Base-by-base conservation (phyloP, 306 rosid genomes). In the Vachellia pachyceras region DNA sequence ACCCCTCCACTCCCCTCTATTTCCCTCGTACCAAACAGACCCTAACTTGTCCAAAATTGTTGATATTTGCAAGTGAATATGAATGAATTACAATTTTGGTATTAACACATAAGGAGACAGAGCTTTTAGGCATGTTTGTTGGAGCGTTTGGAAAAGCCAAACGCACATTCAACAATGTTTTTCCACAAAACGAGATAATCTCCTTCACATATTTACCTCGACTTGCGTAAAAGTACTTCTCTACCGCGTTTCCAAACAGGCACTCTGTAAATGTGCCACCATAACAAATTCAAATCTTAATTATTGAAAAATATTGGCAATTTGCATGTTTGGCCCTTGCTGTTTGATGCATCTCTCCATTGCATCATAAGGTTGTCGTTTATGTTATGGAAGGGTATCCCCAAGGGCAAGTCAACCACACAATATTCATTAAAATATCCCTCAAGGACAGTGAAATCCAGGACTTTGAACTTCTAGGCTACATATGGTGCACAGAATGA, bases 221-320 rank as follows among this genome's bases (percentile, higher is more conserved):
- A n/a, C n/a, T n/a, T n/a, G n/a, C n/a, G n/a, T n/a, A n/a, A n/a
- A n/a, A n/a, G n/a, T n/a, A n/a, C n/a, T n/a, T n/a, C n/a, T n/a
- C n/a, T n/a, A n/a, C n/a, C n/a, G n/a, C n/a, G n/a, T n/a, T n/a
- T n/a, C n/a, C n/a, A n/a, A n/a, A n/a, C n/a, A n/a, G n/a, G n/a
- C n/a, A n/a, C 47, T 76, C 35, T 55, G 69, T 73, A 82, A 40
- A 13, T 40, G 41, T n/a, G 52, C 23, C 40, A 50, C 12, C 49
- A 78, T 44, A 17, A 33, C 58, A 66, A 71, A 47, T 50, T 76
- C 70, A 69, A 66, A 69, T 57, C 73, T 84, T 20, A 77, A 80
- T 52, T 33, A 57, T 57, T 57, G 12, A 8, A 57, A 22, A 57
- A 23, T 22, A 33, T 8, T 57, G 35, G 64, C 14, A 22, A 57